These are phyloP conservation scores for Cercospora sp. DNA, from an alignment of 2,329 filamentous ascomycete genomes.

Conservation along the genomic window DNA sequence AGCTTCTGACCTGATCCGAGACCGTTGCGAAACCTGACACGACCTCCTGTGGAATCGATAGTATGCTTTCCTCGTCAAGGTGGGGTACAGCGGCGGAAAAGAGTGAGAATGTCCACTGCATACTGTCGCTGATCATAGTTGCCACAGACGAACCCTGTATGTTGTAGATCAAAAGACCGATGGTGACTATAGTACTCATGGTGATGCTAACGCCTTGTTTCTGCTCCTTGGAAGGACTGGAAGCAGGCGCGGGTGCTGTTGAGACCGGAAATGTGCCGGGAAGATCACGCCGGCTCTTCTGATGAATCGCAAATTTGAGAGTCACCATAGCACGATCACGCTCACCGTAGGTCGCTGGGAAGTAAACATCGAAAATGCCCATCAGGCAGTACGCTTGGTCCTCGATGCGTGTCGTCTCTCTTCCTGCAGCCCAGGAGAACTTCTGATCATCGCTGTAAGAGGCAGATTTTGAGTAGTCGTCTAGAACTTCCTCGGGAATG, in stretches of 20 bases:
- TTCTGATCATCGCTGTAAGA: neutral
- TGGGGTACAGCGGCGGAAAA: neutral
- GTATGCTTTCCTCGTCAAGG: neutral
- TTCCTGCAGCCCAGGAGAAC: neutral
- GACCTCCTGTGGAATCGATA: neutral
- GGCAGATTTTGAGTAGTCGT: neutral
- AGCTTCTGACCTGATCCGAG: neutral
- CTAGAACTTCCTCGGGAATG: neutral
- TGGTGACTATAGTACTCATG: neutral
- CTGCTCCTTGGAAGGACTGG: neutral
- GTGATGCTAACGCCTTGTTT: neutral
- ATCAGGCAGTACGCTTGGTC: constrained; percentile 2
- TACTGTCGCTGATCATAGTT: neutral
- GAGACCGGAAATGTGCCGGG: neutral
- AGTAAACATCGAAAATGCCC: neutral
- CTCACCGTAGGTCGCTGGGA: neutral
- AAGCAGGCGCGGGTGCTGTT: neutral
- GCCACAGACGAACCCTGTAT: neutral
- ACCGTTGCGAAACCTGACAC: neutral
- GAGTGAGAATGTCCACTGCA: neutral
- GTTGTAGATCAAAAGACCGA: neutral
- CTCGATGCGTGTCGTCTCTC: neutral
- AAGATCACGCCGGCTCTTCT: neutral
- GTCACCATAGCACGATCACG: neutral
- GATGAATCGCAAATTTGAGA: neutral